A percentile compares a stretch with the other conserved stretches of the same genome.
Conservation (phyloP, 1,284 basidiomycete genomes). For the Mycosarcoma mackinlayi region DNA sequence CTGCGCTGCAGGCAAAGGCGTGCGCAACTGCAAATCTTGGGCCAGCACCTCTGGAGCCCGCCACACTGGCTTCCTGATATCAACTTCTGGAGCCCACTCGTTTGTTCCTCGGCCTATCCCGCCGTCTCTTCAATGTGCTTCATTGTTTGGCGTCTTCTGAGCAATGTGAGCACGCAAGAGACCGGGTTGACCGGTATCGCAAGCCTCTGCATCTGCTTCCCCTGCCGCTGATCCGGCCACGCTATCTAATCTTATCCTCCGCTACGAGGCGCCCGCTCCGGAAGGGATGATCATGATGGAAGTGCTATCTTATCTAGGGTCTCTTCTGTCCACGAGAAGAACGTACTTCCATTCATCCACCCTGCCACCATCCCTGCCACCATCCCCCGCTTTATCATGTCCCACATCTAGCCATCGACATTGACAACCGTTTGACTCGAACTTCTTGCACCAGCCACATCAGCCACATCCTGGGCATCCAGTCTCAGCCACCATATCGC, state of each 20-base stretch:
- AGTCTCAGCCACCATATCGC: neutral
- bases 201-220: neutral
- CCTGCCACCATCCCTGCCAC: neutral
- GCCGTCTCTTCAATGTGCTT: too few relatives aligned
- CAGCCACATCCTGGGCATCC: too few relatives aligned
- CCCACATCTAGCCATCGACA: neutral
- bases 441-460: too few relatives aligned
- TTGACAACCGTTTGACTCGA: too few relatives aligned
- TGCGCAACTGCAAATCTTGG: neutral
- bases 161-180: slow-evolving; percentile 7
- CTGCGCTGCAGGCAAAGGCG: neutral
- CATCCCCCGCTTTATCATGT: neutral
- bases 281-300: neutral
- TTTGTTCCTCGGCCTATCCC: neutral
- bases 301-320: slow-evolving; percentile 34
- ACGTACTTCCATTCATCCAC: neutral
- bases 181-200: slow-evolving; percentile 1
- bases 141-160: neutral
- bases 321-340: neutral
- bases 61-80: slow-evolving; percentile 9
- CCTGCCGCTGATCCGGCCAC: neutral
- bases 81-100: slow-evolving; percentile 8
- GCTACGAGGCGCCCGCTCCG: neutral
- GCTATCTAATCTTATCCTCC: slow-evolving; percentile 13
- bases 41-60: slow-evolving; percentile 38